Percentiles rank a stretch among this genome's conserved stretches.
Evolutionary conservation across 441 rosid species (phyloP).

Genomic region (Eutrema salsugineum): DNA sequence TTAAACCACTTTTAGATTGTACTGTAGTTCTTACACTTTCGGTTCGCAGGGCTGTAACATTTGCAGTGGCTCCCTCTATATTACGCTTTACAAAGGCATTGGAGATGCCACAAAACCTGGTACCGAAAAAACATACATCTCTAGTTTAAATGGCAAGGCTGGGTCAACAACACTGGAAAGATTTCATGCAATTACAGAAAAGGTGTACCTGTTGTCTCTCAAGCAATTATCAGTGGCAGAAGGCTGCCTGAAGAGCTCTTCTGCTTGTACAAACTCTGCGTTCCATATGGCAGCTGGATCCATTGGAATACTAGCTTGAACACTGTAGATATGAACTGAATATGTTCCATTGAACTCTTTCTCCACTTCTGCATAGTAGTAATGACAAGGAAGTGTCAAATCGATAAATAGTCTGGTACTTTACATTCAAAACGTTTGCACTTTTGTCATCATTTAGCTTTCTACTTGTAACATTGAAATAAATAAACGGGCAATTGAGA

Average conservation of each 20-base stretch:
- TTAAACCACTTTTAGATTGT: constrained; percentile 29
- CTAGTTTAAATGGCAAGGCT: constrained; percentile 12
- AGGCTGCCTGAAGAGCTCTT: constrained; percentile 74
- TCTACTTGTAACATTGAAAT: too few species aligned
- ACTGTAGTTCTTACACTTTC: constrained; percentile 37
- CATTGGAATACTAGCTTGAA: constrained; percentile 76
- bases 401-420: background rate
- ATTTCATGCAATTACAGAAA: background rate
- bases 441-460: too few species aligned
- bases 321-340: constrained; percentile 74
- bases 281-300: constrained; percentile 87
- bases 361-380: constrained; percentile 59
- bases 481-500: too few species aligned
- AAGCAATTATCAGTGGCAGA: constrained; percentile 59
- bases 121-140: background rate
- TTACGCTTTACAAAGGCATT: constrained; percentile 59
- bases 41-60: constrained; percentile 29
- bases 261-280: constrained; percentile 85
- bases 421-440: background rate
- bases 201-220: constrained; percentile 74
- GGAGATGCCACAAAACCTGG: constrained; percentile 77
- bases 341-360: constrained; percentile 62
- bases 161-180: background rate
- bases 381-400: constrained; percentile 4
- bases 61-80: constrained; percentile 38